Evolutionary conservation across 2,329 filamentous ascomycete genomes (phyloP).

Genomic region (Ophiocordyceps camponoti-rufipedis): DNA sequence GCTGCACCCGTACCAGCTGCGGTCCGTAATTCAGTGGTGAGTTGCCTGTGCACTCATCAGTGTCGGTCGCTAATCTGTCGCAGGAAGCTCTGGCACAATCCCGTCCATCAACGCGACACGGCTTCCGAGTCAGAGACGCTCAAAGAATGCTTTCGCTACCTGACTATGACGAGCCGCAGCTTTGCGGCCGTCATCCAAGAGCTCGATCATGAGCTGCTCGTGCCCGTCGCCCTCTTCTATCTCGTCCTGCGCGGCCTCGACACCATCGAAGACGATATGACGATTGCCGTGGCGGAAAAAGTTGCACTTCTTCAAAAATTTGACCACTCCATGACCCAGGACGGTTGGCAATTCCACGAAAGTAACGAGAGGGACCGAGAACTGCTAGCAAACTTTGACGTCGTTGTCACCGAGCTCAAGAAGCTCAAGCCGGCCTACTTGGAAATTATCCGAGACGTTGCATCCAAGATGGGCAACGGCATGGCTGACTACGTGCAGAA

Average conservation of each 20-base stretch:
- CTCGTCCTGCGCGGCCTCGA: conserved; percentile 80
- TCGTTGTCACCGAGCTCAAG: conserved; percentile 71
- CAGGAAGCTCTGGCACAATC: conserved; percentile 95
- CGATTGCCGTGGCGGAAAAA: conserved; percentile 63
- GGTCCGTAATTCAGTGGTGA: conserved; percentile 79
- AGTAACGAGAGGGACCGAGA: conserved; percentile 92
- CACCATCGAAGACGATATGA: conserved; percentile 99
- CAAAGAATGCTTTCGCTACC: conserved; percentile 68
- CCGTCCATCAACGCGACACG: conserved; percentile 68
- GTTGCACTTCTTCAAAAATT: conserved; percentile 75
- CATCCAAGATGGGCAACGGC: conserved; percentile 86
- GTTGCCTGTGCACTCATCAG: conserved; percentile 3
- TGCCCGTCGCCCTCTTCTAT: conserved; percentile 85
- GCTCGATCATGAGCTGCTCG: conserved; percentile 80
- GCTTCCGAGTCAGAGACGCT: conserved; percentile 57
- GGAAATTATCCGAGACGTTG: conserved; percentile 82
- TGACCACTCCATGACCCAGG: conserved; percentile 55
- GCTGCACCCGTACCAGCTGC: conserved; percentile 59
- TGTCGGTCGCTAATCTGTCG: conserved; percentile 1
- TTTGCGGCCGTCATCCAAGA: conserved; percentile 91
- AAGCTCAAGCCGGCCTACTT: conserved; percentile 72
- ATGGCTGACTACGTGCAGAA: conserved; percentile 94
- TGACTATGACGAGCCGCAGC: conserved; percentile 79
- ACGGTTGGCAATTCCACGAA: conserved; percentile 79
- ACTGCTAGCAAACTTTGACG: conserved; percentile 80